Evolutionary conservation across 148 eudicot genomes (phyloP), one percentile per base, ranked within the genome.

Genomic region (Amaranthus hypochondriacus): DNA sequence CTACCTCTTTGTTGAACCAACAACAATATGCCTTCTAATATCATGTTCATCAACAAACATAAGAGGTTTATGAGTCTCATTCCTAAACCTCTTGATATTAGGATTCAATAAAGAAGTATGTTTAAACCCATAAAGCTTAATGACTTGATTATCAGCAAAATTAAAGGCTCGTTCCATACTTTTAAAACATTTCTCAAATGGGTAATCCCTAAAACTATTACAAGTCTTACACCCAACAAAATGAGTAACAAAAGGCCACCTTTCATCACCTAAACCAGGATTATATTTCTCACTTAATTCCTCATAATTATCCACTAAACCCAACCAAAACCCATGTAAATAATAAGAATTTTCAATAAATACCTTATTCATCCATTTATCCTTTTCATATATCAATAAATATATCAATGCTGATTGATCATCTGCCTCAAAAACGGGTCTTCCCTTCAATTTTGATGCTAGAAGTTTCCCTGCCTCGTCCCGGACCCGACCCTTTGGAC

Each of bases 351-450:
- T 87, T 80, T 87, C 90, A 13, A 87, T 70, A 75, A 81, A 87
- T 9, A 87, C 90, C 77, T 83, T 87, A 0, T 79, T 74, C 6
- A 81, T 84, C 90, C 86, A 85, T 75, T 62, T 76, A 11, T 85
- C 88, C 75, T 66, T 87, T 54, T 81, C 75, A 6, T 83, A 74
- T 0, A 74, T 83, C 70, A 87, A 60, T 13, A 66, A 47, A n/a
- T 66, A 66, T 11, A 66, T 54, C 69, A 28, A 28, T 28, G 39
- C 39, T 1, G 39, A 28, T 28, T 28, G 39, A 28, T 28, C 39
- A 28, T 28, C 94, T 1, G 94, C 91, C 78, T 89, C 94, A 39
- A 89, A 89, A 56, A 83, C 87, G 0, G 94, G 94, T 74, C 94
- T 71, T n/a, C 75, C 85, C 71, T 89, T 89, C 7, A 89, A 81